Conservation (phyloP, 1,139 yeast genomes). For the Candida pseudocylindracea region DNA sequence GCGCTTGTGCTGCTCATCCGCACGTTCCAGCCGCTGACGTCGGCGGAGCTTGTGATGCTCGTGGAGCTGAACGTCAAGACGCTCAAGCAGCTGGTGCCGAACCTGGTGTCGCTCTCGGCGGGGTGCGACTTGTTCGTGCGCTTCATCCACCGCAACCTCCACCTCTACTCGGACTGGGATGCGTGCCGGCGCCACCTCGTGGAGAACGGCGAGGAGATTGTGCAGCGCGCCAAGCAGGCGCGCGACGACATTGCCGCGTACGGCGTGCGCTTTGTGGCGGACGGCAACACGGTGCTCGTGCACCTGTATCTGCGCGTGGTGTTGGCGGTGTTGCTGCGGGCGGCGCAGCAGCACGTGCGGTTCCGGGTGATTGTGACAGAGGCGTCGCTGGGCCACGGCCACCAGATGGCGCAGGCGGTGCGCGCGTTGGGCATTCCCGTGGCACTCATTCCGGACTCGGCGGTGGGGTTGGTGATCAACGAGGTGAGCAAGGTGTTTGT, state of each 20-base stretch:
- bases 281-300: conserved; percentile 76
- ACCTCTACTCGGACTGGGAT: conserved; percentile 87
- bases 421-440: conserved; percentile 76
- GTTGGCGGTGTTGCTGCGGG: conserved; percentile 46
- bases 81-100: conserved; percentile 60
- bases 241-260: conserved; percentile 73
- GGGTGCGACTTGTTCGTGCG: conserved; percentile 96
- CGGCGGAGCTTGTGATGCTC: conserved; percentile 73
- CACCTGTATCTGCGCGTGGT: conserved; percentile 93
- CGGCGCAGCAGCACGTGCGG: conserved; percentile 49
- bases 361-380: conserved; percentile 88
- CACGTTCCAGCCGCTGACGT: conserved; percentile 73
- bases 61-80: conserved; percentile 56
- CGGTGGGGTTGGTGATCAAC: conserved; percentile 83
- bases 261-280: conserved; percentile 78
- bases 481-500: conserved; percentile 83
- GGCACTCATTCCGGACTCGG: conserved; percentile 75
- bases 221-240: conserved; percentile 78
- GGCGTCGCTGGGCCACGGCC: conserved; percentile 67
- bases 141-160: conserved; percentile 76
- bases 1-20: conserved; percentile 67
- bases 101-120: conserved; percentile 83
- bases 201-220: conserved; percentile 82
- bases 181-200: conserved; percentile 77
- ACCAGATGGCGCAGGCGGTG: conserved; percentile 46